Evolutionary conservation across 305 asterid species (phyloP).

Genomic region (Solanum chacoense): DNA sequence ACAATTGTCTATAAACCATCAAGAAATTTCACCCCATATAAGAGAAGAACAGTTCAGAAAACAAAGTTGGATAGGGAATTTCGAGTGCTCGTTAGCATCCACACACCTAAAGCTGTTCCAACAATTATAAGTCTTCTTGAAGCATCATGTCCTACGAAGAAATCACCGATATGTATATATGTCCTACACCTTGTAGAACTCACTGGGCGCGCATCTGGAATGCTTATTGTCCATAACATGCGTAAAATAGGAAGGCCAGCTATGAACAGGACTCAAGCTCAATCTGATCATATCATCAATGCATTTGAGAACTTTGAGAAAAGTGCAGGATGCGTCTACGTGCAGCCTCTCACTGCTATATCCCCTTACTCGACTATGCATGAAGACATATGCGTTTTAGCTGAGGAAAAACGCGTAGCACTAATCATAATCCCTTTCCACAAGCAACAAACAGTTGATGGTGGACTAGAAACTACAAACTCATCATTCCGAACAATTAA

Average conservation of each 20-base stretch:
- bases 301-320: constrained; percentile 86
- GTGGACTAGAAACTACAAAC: constrained; percentile 70
- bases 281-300: constrained; percentile 72
- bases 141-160: constrained; percentile 62
- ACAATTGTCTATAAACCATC: constrained; percentile 63
- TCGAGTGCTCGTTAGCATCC: constrained; percentile 49
- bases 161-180: constrained; percentile 53
- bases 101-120: constrained; percentile 75
- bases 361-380: constrained; percentile 95
- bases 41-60: constrained; percentile 52
- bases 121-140: constrained; percentile 78
- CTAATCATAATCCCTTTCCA: constrained; percentile 68
- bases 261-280: constrained; percentile 68
- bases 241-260: constrained; percentile 51
- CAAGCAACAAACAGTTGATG: constrained; percentile 87
- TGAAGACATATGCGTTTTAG: constrained; percentile 66
- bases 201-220: constrained; percentile 83
- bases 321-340: constrained; percentile 39
- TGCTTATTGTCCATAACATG: constrained; percentile 70
- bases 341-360: constrained; percentile 71
- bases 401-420: constrained; percentile 64
- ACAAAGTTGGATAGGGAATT: constrained; percentile 58
- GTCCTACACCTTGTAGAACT: constrained; percentile 85
- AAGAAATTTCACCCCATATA: constrained; percentile 41
- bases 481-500: constrained; percentile 55